Conservation (phyloP, 2,329 filamentous ascomycete species). For the Chaetothyriales sp. region DNA sequence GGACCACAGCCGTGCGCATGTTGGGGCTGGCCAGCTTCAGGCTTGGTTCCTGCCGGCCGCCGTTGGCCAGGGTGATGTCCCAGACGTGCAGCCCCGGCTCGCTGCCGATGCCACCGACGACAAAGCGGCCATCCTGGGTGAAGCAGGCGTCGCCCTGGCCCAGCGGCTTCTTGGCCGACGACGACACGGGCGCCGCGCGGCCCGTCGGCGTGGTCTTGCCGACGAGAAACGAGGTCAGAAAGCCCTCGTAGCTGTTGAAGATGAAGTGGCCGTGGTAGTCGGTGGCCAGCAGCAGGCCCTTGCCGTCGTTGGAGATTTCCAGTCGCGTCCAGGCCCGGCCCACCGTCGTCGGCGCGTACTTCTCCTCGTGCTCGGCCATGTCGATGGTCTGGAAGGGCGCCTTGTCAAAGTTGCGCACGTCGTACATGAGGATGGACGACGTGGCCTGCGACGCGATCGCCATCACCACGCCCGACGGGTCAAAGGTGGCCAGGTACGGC, state of each 20-base stretch:
- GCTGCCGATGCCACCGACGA: constrained; percentile 62
- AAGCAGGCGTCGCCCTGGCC: constrained; percentile 70
- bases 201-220: constrained; percentile 36
- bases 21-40: constrained; percentile 33
- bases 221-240: constrained; percentile 57
- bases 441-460: constrained; percentile 73
- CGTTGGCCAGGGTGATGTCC: constrained; percentile 53
- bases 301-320: constrained; percentile 93
- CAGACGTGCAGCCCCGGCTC: constrained; percentile 67
- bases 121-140: constrained; percentile 74
- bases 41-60: constrained; percentile 40
- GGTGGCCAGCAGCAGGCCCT: constrained; percentile 70
- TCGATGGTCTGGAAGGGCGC: constrained; percentile 80
- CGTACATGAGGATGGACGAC: constrained; percentile 74
- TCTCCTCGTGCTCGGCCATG: constrained; percentile 46
- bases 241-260: constrained; percentile 82
- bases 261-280: constrained; percentile 76
- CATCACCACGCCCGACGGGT: constrained; percentile 83
- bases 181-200: constrained; percentile 36
- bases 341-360: constrained; percentile 36
- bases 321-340: constrained; percentile 64
- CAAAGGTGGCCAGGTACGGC: constrained; percentile 75
- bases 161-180: constrained; percentile 41
- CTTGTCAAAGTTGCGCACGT: constrained; percentile 86
- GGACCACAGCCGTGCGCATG: constrained; percentile 55